Evolutionary conservation across 106 monocot species (phyloP).

Genomic region (Phalaenopsis equestris): DNA sequence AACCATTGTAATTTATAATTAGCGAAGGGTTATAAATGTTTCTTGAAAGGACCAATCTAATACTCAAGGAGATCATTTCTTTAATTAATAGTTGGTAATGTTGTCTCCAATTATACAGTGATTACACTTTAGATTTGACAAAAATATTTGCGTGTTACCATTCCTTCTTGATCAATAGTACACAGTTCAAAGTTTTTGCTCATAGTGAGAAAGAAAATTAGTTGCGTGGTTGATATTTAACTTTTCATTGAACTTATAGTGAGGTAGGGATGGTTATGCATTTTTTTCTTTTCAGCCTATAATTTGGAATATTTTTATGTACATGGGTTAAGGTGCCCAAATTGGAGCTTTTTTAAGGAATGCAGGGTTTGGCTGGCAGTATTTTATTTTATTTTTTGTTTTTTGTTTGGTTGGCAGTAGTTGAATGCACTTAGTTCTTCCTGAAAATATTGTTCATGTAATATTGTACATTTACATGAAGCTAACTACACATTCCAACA

Average conservation of each 20-base stretch:
- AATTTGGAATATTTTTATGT: neutral
- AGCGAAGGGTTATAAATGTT: neutral
- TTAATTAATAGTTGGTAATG: neutral
- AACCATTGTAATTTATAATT: neutral
- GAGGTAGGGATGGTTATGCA: too few species aligned
- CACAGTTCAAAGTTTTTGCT: neutral
- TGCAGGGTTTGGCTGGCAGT: neutral
- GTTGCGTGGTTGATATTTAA: neutral
- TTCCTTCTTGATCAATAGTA: neutral
- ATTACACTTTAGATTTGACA: neutral
- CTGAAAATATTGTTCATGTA: neutral
- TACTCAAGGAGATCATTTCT: neutral
- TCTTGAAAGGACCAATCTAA: neutral
- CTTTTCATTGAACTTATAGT: neutral
- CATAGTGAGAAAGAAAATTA: neutral
- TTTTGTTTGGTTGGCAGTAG: too few species aligned
- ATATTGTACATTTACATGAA: neutral
- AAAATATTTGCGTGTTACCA: neutral
- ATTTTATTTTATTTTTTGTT: too few species aligned
- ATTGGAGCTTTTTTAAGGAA: neutral
- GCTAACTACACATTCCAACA: neutral
- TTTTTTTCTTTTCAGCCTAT: neutral
- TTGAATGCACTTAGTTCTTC: neutral
- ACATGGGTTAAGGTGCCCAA: neutral
- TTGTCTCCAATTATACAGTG: neutral